Evolutionary conservation across 2,329 filamentous ascomycete species (phyloP), one percentile per base, ranked within the genome.

Genomic region (Bimuria novae-zelandiae): DNA sequence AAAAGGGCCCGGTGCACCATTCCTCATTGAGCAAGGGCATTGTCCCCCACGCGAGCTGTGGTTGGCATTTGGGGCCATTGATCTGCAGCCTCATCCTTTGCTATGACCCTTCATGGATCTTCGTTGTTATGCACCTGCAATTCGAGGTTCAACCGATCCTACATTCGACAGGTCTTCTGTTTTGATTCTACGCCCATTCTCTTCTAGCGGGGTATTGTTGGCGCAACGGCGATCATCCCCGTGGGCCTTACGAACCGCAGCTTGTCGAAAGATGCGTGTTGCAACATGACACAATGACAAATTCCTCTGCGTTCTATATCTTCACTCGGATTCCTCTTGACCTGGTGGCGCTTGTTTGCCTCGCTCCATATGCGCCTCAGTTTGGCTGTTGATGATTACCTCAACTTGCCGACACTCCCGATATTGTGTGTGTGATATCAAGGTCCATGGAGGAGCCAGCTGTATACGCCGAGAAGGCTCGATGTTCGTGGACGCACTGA

Each of bases 1-100:
- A 67, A 65, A 41, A 52, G 32, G 41, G 22, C 42, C 42, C 32
- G 25, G 32, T 17, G 19, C 3, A 25, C 48, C 55, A 58, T 49
- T 22, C 56, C 55, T 17, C n/a, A 45, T 44, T 36, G 32, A 46
- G 55, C 47, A 59, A 45, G n/a, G 42, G 40, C 49, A 12, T 29
- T 42, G 14, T 19, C 35, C 27, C 23, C 22, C 44, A 57, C 36
- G 44, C 44, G 16, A 23, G 22, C 23, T 36, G 23, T 58, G 41
- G 63, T 67, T 64, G 55, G 63, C 19, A 22, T 48, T 46, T 14
- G 30, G n/a, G 48, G 36, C 54, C 48, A 49, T 41, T 57, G 56
- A 62, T 65, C 62, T 67, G 57, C 62, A 61, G 53, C 55, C 54
- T 52, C 58, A 52, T 47, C 49, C 55, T 49, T 46, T 55, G 37